Evolutionary conservation across 805 yeast genomes (phyloP).

Genomic region (Ogataea corticis): DNA sequence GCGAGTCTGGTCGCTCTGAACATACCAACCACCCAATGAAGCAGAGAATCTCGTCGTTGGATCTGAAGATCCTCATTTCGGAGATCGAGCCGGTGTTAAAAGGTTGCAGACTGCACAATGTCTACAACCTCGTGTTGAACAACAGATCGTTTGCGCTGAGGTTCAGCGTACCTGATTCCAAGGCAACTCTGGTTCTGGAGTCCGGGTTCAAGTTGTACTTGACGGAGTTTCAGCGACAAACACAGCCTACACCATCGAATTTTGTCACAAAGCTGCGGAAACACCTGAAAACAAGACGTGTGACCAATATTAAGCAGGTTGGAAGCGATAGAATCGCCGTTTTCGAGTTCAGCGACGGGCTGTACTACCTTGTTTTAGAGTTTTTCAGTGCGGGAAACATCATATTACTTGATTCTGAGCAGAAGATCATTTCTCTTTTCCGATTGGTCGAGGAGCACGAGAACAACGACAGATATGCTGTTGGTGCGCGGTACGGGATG

Average conservation of each 20-base stretch:
- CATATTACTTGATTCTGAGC: constrained; percentile 67
- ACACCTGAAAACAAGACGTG: constrained; percentile 76
- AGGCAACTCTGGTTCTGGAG: constrained; percentile 72
- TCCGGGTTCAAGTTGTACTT: constrained; percentile 81
- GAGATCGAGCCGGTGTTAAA: constrained; percentile 62
- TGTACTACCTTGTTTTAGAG: constrained; percentile 76
- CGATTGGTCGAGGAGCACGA: constrained; percentile 77
- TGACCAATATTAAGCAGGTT: constrained; percentile 71
- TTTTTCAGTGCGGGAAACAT: constrained; percentile 96
- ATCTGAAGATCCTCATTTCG: constrained; percentile 65
- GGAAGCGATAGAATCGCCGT: constrained; percentile 83
- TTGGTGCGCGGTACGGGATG: constrained; percentile 68
- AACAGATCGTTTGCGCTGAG: constrained; percentile 74
- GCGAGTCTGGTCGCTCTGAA: too few species aligned
- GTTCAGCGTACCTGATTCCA: constrained; percentile 82
- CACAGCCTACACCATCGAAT: constrained; percentile 78
- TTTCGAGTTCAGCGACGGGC: constrained; percentile 80
- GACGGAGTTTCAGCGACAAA: constrained; percentile 79
- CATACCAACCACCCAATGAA: constrained; percentile 39
- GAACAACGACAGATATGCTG: constrained; percentile 63
- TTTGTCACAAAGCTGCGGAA: constrained; percentile 86
- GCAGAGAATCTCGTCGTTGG: constrained; percentile 87
- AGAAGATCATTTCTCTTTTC: constrained; percentile 69
- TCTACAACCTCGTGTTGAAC: constrained; percentile 76
- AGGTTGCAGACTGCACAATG: constrained; percentile 76